Base-by-base conservation (phyloP, 441 rosid genomes). In the Gossypium davidsonii region DNA sequence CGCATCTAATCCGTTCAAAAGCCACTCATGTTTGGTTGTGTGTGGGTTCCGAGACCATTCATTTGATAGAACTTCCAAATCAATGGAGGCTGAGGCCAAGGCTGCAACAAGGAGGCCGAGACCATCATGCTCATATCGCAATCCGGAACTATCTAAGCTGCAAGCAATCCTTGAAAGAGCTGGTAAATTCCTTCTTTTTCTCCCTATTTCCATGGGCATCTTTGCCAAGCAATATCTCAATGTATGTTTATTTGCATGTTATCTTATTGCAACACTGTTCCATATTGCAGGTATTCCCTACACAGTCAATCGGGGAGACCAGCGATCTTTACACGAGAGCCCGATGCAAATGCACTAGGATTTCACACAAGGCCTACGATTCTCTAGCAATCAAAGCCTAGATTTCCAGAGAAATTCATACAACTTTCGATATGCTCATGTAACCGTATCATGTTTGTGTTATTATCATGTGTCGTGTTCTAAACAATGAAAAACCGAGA, bases 31-130 rank as follows among this genome's bases (percentile, higher is more conserved):
- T 92, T 52, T 94, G 97, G 97, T 74, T 94, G 83, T 94, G 98
- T 97, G 86, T 94, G 68, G 98, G 98, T 62, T 81, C 92, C 46
- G 97, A 92, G 84, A 94, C 90, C 97, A 94, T 94, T 78, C 98
- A 94, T 79, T 74, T 8, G 90, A 92, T 85, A 37, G 42, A 37
- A 37, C 42, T 6, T 37, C 98, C 97, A 6, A 96, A 94, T 80
- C 98, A 95, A 0, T 85, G 90, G 72, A 83, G 84, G 0, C 97
- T 34, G 39, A 34, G 39, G 39, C 39, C 94, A 80, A 84, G 98
- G 67, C 91, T 97, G 0, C 82, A 82, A 71, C 98, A 92, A 3
- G 98, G 98, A 6, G 97, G 97, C 62, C 85, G 95, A 15, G 97
- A 94, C 71, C 90, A 97, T 63, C 98, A 94, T 15, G 87, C 97